phyloP scores from a whole-genome alignment of 2,329 filamentous ascomycete species.

The Zymoseptoria tritici region DNA sequence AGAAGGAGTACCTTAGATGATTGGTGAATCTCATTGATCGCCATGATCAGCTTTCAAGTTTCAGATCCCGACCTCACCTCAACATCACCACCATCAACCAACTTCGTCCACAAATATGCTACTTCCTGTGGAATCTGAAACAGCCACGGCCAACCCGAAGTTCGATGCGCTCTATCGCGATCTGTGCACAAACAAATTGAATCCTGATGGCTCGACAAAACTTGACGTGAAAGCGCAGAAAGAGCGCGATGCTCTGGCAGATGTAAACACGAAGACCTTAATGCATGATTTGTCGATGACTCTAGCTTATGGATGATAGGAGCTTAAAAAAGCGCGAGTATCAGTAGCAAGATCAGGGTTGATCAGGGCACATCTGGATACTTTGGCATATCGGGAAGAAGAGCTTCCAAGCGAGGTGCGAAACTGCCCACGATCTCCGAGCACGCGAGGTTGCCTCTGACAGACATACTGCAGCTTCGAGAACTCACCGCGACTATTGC shows the following conservation, averaged over 20 bases:
- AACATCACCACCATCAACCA: background rate
- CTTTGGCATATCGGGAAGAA: slow-evolving; percentile 29
- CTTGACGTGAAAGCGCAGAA: slow-evolving; percentile 35
- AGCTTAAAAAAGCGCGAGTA: slow-evolving; percentile 31
- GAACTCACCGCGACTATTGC: slow-evolving; percentile 36
- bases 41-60: background rate
- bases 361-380: slow-evolving; percentile 29
- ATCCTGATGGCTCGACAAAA: slow-evolving; percentile 38
- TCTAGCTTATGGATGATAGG: slow-evolving; percentile 22
- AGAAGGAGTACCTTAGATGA: background rate
- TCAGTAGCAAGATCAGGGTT: slow-evolving; percentile 28
- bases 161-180: slow-evolving; percentile 42
- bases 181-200: slow-evolving; percentile 36
- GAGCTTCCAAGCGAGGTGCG: slow-evolving; percentile 35
- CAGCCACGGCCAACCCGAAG: slow-evolving; percentile 35
- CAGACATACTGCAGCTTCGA: slow-evolving; percentile 27
- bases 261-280: slow-evolving; percentile 22
- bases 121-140: slow-evolving; percentile 33
- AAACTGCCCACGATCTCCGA: background rate
- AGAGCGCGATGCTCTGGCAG: slow-evolving; percentile 33
- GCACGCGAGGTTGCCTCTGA: slow-evolving; percentile 1
- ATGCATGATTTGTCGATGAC: background rate
- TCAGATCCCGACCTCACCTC: background rate
- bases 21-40: background rate
- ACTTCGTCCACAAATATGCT: slow-evolving; percentile 29